phyloP scores from a whole-genome alignment of 2,329 filamentous ascomycete genomes.

The Trichoderma sp. region DNA sequence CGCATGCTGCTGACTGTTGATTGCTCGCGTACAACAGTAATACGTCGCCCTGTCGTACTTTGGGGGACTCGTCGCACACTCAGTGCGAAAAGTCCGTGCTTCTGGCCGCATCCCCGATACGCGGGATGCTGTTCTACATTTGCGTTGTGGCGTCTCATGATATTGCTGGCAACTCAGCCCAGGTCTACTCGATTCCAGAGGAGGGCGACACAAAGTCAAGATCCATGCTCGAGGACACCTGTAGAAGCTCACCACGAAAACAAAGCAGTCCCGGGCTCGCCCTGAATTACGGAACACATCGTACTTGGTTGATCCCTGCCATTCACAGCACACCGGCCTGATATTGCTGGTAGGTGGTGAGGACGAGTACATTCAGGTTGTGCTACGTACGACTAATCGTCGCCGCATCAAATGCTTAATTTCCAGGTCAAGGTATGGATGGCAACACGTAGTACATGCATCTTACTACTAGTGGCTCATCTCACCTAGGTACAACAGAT shows the following conservation, averaged over 20 bases:
- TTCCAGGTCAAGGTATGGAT: constrained; percentile 1
- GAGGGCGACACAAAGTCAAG: not conserved
- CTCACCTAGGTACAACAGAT: not conserved
- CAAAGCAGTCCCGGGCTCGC: not conserved
- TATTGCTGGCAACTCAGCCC: not conserved
- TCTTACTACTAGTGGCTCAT: constrained; percentile 23
- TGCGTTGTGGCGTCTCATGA: constrained; percentile 9
- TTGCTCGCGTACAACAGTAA: not conserved
- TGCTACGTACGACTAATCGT: not conserved
- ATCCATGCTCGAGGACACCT: constrained; percentile 1
- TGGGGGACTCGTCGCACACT: not conserved
- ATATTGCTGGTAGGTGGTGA: not conserved
- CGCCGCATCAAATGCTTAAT: constrained; percentile 17
- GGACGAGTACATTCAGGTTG: not conserved
- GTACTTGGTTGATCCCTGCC: constrained; percentile 15
- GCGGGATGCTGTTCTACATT: constrained; percentile 16
- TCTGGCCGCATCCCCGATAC: constrained; percentile 1
- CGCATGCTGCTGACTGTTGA: constrained; percentile 9
- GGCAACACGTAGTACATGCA: not conserved
- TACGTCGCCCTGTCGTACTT: not conserved
- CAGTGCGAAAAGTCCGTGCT: constrained; percentile 4
- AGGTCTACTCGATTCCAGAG: not conserved
- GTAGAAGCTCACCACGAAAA: not conserved
- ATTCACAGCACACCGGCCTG: not conserved
- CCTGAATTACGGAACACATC: too few relatives aligned